A percentile compares a stretch with the other conserved stretches of the same genome.
Evolutionary conservation across 2,329 filamentous ascomycete species (phyloP).

Genomic region (Hypomyces rosellus): DNA sequence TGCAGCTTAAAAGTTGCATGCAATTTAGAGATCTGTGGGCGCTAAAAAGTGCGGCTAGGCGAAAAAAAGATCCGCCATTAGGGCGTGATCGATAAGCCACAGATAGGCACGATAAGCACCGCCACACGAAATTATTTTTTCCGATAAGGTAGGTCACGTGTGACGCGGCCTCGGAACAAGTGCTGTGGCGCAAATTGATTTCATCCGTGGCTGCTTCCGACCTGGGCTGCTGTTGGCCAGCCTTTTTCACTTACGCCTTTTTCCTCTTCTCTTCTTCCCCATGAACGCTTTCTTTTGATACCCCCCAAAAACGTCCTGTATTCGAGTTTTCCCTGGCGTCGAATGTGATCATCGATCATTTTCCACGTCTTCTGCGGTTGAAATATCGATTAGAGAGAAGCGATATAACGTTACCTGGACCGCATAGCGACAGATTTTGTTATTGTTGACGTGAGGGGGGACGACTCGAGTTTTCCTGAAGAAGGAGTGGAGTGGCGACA

Average conservation of each 20-base stretch:
- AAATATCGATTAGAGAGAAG: neutral
- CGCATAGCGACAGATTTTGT: neutral
- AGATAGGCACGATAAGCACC: neutral
- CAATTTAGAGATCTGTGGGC: slow-evolving; percentile 31
- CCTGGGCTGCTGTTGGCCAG: neutral
- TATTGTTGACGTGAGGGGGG: neutral
- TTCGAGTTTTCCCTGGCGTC: neutral
- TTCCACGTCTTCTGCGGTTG: neutral
- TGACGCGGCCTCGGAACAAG: neutral
- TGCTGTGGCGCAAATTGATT: neutral
- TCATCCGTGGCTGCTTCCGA: neutral
- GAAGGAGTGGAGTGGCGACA: neutral
- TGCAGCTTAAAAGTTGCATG: slow-evolving; percentile 17
- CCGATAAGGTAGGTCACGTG: neutral
- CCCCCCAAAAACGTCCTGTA: neutral
- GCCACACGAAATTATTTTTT: slow-evolving; percentile 3
- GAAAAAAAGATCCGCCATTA: slow-evolving; percentile 17
- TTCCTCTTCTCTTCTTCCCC: neutral
- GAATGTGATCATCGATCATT: neutral
- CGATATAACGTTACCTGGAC: neutral
- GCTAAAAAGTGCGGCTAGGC: slow-evolving; percentile 22
- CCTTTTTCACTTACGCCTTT: slow-evolving; percentile 1
- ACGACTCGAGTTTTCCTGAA: neutral
- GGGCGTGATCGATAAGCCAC: slow-evolving; percentile 11
- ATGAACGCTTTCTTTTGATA: neutral